A percentile compares a stretch with the other conserved stretches of the same genome.
Conservation (phyloP, 192 early-diverging fungal genomes). For the Mortierella alpina region DNA sequence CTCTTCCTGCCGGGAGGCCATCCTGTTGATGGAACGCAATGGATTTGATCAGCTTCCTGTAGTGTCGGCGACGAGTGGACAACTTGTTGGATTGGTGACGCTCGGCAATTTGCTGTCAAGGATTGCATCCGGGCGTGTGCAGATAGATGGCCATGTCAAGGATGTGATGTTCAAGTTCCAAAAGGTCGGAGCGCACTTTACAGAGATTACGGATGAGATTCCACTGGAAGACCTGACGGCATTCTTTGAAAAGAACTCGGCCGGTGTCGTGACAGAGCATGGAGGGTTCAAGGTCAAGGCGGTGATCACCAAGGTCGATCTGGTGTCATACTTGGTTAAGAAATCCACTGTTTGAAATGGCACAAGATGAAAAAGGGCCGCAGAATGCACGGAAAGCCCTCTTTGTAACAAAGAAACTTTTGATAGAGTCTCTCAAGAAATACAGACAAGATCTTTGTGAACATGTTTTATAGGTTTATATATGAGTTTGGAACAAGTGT, state of each 20-base stretch:
- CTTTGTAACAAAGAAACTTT: not conserved
- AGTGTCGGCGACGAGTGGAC: slow-evolving; percentile 62
- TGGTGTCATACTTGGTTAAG: slow-evolving; percentile 84
- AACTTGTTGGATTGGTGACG: slow-evolving; percentile 87
- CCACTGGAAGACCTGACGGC: slow-evolving; percentile 82
- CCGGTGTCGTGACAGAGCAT: slow-evolving; percentile 89
- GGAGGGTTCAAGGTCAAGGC: slow-evolving; percentile 69
- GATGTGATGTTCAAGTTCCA: slow-evolving; percentile 85
- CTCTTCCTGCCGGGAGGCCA: slow-evolving; percentile 82
- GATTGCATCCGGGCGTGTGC: slow-evolving; percentile 77
- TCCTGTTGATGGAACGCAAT: slow-evolving; percentile 86
- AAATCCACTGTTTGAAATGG: slow-evolving; percentile 24
- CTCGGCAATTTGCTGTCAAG: slow-evolving; percentile 89
- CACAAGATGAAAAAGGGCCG: not conserved
- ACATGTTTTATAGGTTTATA: no score
- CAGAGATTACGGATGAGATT: slow-evolving; percentile 89
- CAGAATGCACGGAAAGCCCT: not conserved
- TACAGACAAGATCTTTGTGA: no score
- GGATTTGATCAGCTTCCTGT: slow-evolving; percentile 98
- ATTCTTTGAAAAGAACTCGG: slow-evolving; percentile 94
- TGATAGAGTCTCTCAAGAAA: no score
- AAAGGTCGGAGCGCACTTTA: slow-evolving; percentile 75
- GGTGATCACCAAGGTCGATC: slow-evolving; percentile 95
- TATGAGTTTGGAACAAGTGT: no score
- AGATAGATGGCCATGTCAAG: slow-evolving; percentile 69